Conservation (phyloP, 2,329 filamentous ascomycete species). For the Aureobasidium sp. region DNA sequence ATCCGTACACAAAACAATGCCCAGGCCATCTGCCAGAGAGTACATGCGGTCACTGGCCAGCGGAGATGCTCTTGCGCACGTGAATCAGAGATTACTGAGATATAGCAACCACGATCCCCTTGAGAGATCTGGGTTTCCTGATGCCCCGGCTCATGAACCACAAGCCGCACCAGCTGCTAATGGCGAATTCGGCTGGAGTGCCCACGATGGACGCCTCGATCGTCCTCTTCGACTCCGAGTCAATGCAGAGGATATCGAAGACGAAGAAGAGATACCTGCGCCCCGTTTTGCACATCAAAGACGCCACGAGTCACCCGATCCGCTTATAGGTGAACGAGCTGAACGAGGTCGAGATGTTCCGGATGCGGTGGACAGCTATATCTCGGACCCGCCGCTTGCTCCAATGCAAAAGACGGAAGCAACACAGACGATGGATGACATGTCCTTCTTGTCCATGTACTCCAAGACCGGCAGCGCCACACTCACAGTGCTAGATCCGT, state of each 20-base stretch:
- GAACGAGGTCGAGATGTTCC: not conserved
- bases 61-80: not conserved
- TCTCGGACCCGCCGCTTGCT: not conserved
- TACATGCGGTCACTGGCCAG: not conserved
- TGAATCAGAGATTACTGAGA: not conserved
- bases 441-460: not conserved
- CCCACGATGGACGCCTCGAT: too few species aligned
- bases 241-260: too few species aligned
- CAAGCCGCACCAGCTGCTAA: too few species aligned
- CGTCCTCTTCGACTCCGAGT: too few species aligned
- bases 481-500: slow-evolving; percentile 28
- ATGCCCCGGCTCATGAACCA: too few species aligned
- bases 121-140: too few species aligned
- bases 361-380: not conserved
- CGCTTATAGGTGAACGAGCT: too few species aligned
- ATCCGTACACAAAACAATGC: slow-evolving; percentile 1
- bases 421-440: not conserved
- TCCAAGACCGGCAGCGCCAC: slow-evolving; percentile 25
- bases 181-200: too few species aligned
- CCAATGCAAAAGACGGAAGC: not conserved
- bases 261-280: too few species aligned
- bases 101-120: not conserved
- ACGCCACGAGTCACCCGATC: too few species aligned
- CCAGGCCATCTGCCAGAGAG: not conserved
- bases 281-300: too few species aligned